Evolutionary conservation across 2,329 filamentous ascomycete genomes (phyloP).

Genomic region (Diaporthe sp.): DNA sequence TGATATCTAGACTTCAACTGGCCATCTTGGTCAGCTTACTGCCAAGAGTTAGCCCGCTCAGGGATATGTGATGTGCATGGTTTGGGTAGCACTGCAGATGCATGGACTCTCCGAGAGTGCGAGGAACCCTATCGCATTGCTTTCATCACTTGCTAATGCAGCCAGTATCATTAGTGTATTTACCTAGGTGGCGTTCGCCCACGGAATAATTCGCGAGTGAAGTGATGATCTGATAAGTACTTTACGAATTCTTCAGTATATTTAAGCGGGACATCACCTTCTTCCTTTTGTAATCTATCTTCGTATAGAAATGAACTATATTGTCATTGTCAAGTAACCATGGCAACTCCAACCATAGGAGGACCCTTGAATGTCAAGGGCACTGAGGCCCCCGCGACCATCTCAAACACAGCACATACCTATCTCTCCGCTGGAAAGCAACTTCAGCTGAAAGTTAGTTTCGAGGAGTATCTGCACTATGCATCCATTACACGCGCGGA

Average conservation of each 20-base stretch:
- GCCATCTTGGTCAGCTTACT: conserved; percentile 14
- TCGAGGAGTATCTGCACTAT: conserved; percentile 24
- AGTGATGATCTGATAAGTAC: not conserved
- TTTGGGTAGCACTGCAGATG: conserved; percentile 4
- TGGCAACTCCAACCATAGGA: conserved; percentile 7
- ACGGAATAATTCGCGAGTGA: not conserved
- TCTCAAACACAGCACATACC: not conserved
- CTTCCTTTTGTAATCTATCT: not conserved
- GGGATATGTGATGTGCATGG: not conserved
- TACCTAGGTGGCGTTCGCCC: not conserved
- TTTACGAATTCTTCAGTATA: not conserved
- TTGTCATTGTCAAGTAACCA: not conserved
- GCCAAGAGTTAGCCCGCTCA: not conserved
- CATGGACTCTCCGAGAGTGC: not conserved
- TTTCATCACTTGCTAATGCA: conserved; percentile 8
- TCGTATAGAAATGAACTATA: not conserved
- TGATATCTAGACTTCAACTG: not conserved
- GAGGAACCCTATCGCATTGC: conserved; percentile 24
- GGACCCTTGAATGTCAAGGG: conserved; percentile 15
- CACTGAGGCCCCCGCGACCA: not conserved
- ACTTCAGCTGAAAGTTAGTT: not conserved
- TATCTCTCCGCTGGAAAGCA: conserved; percentile 5
- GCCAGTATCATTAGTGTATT: not conserved
- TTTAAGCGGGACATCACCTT: not conserved
- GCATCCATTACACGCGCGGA: conserved; percentile 28